Percentiles rank a stretch among this genome's conserved stretches.
Evolutionary conservation across 495 filamentous ascomycete genomes (phyloP).

Genomic region (Chaetomidium leptoderma): DNA sequence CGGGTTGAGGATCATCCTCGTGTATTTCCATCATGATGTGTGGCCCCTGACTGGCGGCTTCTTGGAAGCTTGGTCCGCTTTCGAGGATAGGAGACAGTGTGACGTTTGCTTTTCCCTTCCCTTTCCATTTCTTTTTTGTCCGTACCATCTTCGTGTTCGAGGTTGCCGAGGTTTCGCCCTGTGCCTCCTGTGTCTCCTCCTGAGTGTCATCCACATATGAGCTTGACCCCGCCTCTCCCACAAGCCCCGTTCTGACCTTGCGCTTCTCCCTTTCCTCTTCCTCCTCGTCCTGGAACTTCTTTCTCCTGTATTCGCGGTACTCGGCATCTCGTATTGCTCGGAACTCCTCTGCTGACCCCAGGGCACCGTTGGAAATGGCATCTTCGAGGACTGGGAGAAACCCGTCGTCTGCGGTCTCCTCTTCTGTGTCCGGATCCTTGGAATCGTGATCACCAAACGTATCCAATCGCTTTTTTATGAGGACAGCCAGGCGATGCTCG

Average conservation of each 20-base stretch:
- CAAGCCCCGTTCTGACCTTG: too few relatives aligned
- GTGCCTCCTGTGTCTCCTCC: too few relatives aligned
- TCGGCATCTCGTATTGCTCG: neutral
- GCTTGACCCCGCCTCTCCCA: too few relatives aligned
- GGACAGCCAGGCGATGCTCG: neutral
- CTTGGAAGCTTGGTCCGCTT: neutral
- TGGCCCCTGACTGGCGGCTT: neutral
- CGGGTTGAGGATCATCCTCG: neutral
- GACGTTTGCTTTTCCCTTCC: neutral
- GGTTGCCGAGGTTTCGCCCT: too few relatives aligned
- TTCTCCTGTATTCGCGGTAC: neutral
- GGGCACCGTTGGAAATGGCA: neutral
- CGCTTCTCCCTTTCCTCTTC: neutral
- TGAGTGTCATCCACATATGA: too few relatives aligned
- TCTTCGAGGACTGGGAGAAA: too few relatives aligned
- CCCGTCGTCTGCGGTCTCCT: too few relatives aligned
- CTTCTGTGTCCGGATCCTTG: too few relatives aligned
- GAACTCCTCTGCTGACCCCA: neutral
- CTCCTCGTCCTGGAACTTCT: neutral
- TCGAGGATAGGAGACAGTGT: neutral
- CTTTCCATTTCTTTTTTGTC: too few relatives aligned
- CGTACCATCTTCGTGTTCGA: too few relatives aligned
- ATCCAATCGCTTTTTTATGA: too few relatives aligned
- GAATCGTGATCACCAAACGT: too few relatives aligned
- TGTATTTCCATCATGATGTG: neutral